Evolutionary conservation across 2,329 filamentous ascomycete species (phyloP), one percentile per base, ranked within the genome.

Genomic region (Chalaropsis ovoidea): DNA sequence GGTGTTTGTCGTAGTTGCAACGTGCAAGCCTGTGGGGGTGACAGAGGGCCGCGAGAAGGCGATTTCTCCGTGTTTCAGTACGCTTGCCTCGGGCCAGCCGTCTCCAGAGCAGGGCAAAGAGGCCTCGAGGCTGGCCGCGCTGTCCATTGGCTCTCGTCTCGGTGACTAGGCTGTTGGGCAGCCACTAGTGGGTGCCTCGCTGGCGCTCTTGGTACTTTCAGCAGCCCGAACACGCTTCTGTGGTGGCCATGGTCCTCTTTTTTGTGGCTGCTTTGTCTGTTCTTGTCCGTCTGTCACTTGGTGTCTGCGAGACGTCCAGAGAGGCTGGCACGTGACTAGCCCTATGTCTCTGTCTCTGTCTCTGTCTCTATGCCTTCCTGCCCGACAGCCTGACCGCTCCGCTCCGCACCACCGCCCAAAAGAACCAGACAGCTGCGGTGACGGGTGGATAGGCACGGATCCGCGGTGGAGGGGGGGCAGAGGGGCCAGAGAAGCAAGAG

Each of bases 51-150:
- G 35, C 35, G 1, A 27, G 47, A 24, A 39, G 11, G 17, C 17
- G 52, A 35, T 58, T 39, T 58, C 52, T 58, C 52, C 52, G 52
- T 39, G 52, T 58, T 58, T 58, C 52, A 58, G 52, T 58, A 58
- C 24, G 52, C 52, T 58, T 58, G 52, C 52, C 24, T 58, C 52
- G 52, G 52, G 17, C 52, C 27, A 31, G 52, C 52, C 27, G 52
- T 17, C 52, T 58, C 15, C 52, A 35, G 31, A 8, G 17, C 24
- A 2, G 31, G 8, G 17, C 24, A 2, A 17, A 24, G 13, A 56
- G 17, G 52, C 52, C 42, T 43, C 6, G 6, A 22, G 15, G 15
- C 11, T 27, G 45, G 45, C 45, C 22, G 5, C 19, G 19, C 45
- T 56, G 7, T 4, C 52, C 17, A n/a, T 19, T 58, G 27, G 27